phyloP scores from a whole-genome alignment of 768 basidiomycete genomes.

The Boletus huronensis region DNA sequence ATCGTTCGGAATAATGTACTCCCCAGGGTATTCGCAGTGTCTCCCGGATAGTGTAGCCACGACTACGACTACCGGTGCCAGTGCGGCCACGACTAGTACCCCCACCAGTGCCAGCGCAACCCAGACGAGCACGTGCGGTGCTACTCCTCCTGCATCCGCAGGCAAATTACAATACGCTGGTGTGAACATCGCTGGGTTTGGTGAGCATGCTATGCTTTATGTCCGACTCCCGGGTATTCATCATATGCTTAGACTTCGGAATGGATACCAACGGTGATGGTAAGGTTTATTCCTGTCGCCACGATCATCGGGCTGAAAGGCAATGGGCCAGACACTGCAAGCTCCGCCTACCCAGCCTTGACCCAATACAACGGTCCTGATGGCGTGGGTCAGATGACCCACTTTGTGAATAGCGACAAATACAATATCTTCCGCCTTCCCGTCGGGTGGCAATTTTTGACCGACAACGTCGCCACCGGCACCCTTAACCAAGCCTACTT shows the following conservation, averaged over 20 bases:
- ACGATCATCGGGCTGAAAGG: neutral
- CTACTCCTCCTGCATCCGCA: slow-evolving; percentile 2
- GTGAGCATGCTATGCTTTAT: neutral
- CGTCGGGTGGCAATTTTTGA: slow-evolving; percentile 55
- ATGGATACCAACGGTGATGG: slow-evolving; percentile 8
- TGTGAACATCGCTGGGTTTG: slow-evolving; percentile 15
- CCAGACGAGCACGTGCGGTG: neutral
- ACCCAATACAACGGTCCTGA: slow-evolving; percentile 5
- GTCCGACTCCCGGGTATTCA: neutral
- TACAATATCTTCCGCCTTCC: slow-evolving; percentile 57
- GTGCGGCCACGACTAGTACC: no score
- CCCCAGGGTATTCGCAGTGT: slow-evolving; percentile 10
- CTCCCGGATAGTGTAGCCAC: neutral
- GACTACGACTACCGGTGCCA: neutral
- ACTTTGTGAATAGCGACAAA: slow-evolving; percentile 50
- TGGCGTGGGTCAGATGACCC: slow-evolving; percentile 47
- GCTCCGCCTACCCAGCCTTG: slow-evolving; percentile 7
- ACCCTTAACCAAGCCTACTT: slow-evolving; percentile 27
- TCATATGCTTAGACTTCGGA: slow-evolving; percentile 3
- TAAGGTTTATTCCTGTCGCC: neutral
- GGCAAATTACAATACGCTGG: slow-evolving; percentile 9
- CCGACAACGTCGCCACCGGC: slow-evolving; percentile 36
- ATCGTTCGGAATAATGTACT: neutral
- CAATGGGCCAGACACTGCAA: slow-evolving; percentile 1
- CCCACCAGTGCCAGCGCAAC: neutral